Evolutionary conservation across 106 monocot species (phyloP).

Genomic region (Chionographis japonica): DNA sequence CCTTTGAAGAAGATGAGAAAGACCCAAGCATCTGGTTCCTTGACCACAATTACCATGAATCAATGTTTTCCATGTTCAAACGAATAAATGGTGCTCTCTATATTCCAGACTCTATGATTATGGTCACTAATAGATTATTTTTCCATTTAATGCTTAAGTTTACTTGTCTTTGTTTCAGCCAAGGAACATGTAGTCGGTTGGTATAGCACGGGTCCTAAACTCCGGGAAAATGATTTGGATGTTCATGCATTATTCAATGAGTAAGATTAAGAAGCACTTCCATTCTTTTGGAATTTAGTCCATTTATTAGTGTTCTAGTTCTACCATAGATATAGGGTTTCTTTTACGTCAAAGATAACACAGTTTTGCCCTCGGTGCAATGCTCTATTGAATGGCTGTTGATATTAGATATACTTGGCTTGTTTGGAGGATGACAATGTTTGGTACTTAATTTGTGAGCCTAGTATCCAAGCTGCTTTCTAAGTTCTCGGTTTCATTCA

Average conservation of each 20-base stretch:
- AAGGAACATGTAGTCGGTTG: constrained; percentile 99
- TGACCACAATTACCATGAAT: constrained; percentile 97
- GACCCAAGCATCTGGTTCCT: constrained; percentile 98
- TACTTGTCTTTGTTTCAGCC: constrained; percentile 37
- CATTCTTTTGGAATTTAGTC: neutral
- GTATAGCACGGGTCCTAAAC: constrained; percentile 98
- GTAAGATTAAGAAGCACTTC: constrained; percentile 36
- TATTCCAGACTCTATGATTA: no score
- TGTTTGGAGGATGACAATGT: no score
- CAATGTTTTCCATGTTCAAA: constrained; percentile 99
- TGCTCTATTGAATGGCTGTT: no score
- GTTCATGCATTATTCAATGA: constrained; percentile 86
- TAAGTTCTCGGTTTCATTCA: no score
- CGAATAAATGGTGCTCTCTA: constrained; percentile 73
- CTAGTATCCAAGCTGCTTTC: no score
- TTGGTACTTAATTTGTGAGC: no score
- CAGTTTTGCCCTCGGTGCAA: no score
- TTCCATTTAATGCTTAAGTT: neutral
- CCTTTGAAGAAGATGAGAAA: constrained; percentile 99
- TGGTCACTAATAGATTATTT: neutral
- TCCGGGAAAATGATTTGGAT: constrained; percentile 92
- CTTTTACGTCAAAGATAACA: no score
- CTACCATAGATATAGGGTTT: neutral
- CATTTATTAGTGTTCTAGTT: neutral
- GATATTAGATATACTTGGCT: no score